Evolutionary conservation across 2,329 filamentous ascomycete genomes (phyloP), one percentile per base, ranked within the genome.

Genomic region (Claviceps paspali): DNA sequence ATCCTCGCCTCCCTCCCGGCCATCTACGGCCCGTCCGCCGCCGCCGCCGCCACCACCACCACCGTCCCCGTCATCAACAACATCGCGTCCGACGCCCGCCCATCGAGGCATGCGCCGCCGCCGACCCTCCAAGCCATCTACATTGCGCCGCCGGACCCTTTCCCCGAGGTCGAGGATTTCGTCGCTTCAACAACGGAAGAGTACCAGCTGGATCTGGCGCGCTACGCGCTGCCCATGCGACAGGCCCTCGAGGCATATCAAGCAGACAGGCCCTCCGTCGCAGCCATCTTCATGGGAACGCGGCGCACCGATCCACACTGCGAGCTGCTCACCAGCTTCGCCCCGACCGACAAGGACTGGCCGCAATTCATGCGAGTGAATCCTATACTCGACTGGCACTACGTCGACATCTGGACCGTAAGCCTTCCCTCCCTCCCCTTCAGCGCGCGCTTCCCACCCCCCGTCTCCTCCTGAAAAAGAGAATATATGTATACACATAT

Each of bases 371-470:
- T 96, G 78, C 75, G 91, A 41, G 70, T 96, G 42, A 86, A 98
- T 58, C 88, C 91, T 0, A 82, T 98, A 8, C 87, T 98, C 52
- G 91, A 98, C 59, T 98, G 91, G 91, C 84, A 91, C 56, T 94
- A 95, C 57, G 73, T 76, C 9, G 88, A 96, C 56, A 88, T 96
- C 38, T 96, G 91, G 91, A 75, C 78, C 14, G 86, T 92, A 52
- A 66, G 32, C 12, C n/a, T n/a, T n/a, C n/a, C 5, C 14, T 29
- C n/a, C 6, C 8, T 29, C 9, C n/a, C n/a, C n/a, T n/a, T n/a
- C n/a, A n/a, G n/a, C n/a, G n/a, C n/a, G n/a, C n/a, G n/a, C n/a
- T n/a, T n/a, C n/a, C n/a, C n/a, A n/a, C n/a, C n/a, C n/a, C n/a
- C n/a, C n/a, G n/a, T n/a, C n/a, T n/a, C n/a, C n/a, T n/a, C n/a